Evolutionary conservation across 495 filamentous ascomycete species (phyloP).

Genomic region (Penicillium ucsense): DNA sequence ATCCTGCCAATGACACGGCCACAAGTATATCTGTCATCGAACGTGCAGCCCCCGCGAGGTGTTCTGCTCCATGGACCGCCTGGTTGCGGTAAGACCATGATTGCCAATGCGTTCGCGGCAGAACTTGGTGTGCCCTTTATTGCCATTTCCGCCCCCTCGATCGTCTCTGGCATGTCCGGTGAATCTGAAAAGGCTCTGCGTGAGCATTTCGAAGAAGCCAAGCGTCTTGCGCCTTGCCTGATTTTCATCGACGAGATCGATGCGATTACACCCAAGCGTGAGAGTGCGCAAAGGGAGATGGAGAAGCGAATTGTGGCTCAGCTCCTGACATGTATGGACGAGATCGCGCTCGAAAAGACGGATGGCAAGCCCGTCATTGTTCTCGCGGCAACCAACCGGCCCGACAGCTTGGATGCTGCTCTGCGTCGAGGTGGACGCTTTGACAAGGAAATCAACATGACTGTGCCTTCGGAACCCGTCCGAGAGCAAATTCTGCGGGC

Average conservation of each 20-base stretch:
- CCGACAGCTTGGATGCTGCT: constrained; percentile 82
- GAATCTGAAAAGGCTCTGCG: constrained; percentile 92
- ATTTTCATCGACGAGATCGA: constrained; percentile 97
- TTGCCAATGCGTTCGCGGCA: constrained; percentile 83
- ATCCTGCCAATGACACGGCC: constrained; percentile 71
- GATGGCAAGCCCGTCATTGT: constrained; percentile 87
- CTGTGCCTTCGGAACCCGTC: constrained; percentile 79
- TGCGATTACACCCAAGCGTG: constrained; percentile 87
- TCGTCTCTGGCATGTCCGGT: constrained; percentile 91
- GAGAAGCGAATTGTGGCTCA: constrained; percentile 94
- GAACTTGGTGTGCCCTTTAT: constrained; percentile 80
- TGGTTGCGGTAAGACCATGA: constrained; percentile 91
- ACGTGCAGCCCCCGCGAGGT: constrained; percentile 69
- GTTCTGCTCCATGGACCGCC: constrained; percentile 88
- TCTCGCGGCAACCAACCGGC: constrained; percentile 85
- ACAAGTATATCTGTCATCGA: constrained; percentile 50
- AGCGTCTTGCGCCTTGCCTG: constrained; percentile 77
- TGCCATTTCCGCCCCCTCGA: constrained; percentile 76
- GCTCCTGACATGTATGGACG: constrained; percentile 80
- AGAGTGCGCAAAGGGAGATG: constrained; percentile 94
- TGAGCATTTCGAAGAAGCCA: constrained; percentile 83
- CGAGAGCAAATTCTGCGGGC: constrained; percentile 77
- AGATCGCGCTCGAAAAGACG: constrained; percentile 70
- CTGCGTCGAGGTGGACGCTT: constrained; percentile 80
- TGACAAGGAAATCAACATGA: constrained; percentile 87